phyloP scores from a whole-genome alignment of 768 basidiomycete species.

The Boletus eberwhitei region DNA sequence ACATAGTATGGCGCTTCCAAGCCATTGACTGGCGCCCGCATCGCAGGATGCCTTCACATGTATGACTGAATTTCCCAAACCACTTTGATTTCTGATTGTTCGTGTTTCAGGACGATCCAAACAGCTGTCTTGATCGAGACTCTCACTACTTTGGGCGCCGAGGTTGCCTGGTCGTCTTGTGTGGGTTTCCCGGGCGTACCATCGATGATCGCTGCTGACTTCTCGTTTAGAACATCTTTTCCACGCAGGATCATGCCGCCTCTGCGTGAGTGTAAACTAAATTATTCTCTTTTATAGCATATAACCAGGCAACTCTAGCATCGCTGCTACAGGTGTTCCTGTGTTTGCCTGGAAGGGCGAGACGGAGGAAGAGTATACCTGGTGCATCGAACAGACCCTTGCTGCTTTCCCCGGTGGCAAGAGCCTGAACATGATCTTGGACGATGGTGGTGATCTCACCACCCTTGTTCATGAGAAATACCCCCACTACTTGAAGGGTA shows the following conservation, averaged over 20 bases:
- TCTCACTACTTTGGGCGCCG: conserved; percentile 89
- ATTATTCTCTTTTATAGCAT: background rate
- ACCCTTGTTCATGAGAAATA: conserved; percentile 93
- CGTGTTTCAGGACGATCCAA: conserved; percentile 84
- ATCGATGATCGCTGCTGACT: background rate
- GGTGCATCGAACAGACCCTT: conserved; percentile 98
- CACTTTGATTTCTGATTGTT: background rate
- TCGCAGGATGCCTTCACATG: conserved; percentile 99
- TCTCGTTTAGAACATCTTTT: conserved; percentile 86
- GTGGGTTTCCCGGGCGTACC: conserved; percentile 42
- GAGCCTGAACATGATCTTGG: conserved; percentile 96
- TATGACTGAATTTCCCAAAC: conserved; percentile 34
- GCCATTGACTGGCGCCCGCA: conserved; percentile 92
- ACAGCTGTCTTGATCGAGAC: conserved; percentile 99
- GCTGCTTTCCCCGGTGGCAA: conserved; percentile 82
- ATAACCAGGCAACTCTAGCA: conserved; percentile 43
- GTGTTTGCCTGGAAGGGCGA: conserved; percentile 99
- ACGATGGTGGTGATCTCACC: conserved; percentile 98
- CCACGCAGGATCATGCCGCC: conserved; percentile 99
- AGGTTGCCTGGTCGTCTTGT: conserved; percentile 98
- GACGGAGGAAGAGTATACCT: conserved; percentile 96
- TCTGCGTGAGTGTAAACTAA: conserved; percentile 65
- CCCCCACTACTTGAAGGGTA: conserved; percentile 82
- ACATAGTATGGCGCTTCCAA: conserved; percentile 71
- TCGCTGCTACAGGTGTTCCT: conserved; percentile 96